Evolutionary conservation across 176 grass and related monocot species (phyloP), one percentile per base, ranked within the genome.

Genomic region (Musa troglodytarum): DNA sequence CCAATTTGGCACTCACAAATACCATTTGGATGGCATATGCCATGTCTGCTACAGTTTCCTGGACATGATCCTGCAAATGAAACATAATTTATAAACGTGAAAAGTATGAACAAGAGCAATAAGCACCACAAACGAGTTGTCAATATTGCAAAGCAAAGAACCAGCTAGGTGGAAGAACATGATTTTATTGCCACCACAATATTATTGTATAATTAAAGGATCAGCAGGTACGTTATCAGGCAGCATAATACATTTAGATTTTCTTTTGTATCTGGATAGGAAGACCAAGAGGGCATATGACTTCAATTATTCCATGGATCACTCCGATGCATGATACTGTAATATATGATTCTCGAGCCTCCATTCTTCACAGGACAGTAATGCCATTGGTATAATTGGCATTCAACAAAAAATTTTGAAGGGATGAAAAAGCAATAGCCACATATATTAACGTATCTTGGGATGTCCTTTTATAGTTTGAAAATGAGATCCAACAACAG

Each of bases 1-100:
- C 91, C 96, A 82, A 54, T 94, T 82, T 82, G 68, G 52, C 96
- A 99, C 77, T 92, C 88, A 81, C 96, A 99, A 49, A 86, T 82
- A 69, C 96, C 96, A 79, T 85, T 99, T 71, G 83, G 63, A 86
- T 82, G 80, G 83, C 96, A 99, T 23, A 71, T 79, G 66, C 96
- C 96, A 84, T 89, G 86, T 61, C 74, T 61, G 53, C 71, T 84
- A 74, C 96, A 99, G 52, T 91, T 89, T 75, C 78, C 78, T 62
- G 91, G 88, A 51, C 95, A 99, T 73, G 86, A 94, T 75, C 95
- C 95, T 99, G 82, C n/a, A 24, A 50, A 20, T 22, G 19, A 53
- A 50, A 65, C 15, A 74, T 10, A 54, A 15, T 62, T 62, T 1
- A 15, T 19, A 19, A 62, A 62, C 34, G 9, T 62, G 6, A 62